These are phyloP conservation scores for Cyberlindnera xishuangbannaensis DNA, from an alignment of 805 yeast species.

Conservation along the genomic window DNA sequence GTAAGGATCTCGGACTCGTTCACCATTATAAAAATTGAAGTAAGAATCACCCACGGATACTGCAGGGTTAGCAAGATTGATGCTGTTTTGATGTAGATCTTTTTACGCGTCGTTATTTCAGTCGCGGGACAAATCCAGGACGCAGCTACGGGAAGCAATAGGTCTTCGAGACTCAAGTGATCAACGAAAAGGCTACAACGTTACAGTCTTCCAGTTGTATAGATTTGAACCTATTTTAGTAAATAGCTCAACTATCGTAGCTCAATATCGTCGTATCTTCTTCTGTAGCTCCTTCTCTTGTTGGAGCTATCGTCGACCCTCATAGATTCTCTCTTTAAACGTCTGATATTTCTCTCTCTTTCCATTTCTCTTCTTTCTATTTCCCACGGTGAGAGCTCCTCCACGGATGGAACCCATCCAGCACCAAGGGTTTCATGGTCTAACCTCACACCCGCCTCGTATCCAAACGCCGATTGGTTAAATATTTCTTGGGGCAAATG, in stretches of 20 bases:
- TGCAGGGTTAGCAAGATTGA: background rate
- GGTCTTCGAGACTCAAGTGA: too few species aligned
- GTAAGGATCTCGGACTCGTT: slow-evolving; percentile 13
- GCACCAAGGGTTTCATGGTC: slow-evolving; percentile 77
- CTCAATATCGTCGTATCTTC: slow-evolving; percentile 51
- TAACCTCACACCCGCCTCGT: slow-evolving; percentile 59
- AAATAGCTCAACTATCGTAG: too few species aligned
- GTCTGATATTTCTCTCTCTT: slow-evolving; percentile 83
- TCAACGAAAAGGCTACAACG: too few species aligned
- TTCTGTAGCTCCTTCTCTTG: slow-evolving; percentile 34
- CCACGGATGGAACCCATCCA: slow-evolving; percentile 83
- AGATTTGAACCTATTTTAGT: too few species aligned
- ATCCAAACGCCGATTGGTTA: slow-evolving; percentile 58
- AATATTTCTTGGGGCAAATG: slow-evolving; percentile 44
- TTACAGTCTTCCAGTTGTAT: too few species aligned
- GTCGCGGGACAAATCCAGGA: too few species aligned
- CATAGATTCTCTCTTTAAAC: slow-evolving; percentile 88
- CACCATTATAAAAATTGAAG: too few species aligned
- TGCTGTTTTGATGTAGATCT: background rate
- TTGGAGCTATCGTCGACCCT: slow-evolving; percentile 51
- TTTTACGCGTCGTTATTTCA: background rate
- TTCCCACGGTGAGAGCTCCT: slow-evolving; percentile 83
- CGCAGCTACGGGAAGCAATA: too few species aligned
- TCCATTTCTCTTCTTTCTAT: slow-evolving; percentile 94
- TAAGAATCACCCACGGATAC: background rate